Percentiles rank a stretch among this genome's conserved stretches.
Conservation (phyloP, 768 basidiomycete species). For the Mycena indigotica region DNA sequence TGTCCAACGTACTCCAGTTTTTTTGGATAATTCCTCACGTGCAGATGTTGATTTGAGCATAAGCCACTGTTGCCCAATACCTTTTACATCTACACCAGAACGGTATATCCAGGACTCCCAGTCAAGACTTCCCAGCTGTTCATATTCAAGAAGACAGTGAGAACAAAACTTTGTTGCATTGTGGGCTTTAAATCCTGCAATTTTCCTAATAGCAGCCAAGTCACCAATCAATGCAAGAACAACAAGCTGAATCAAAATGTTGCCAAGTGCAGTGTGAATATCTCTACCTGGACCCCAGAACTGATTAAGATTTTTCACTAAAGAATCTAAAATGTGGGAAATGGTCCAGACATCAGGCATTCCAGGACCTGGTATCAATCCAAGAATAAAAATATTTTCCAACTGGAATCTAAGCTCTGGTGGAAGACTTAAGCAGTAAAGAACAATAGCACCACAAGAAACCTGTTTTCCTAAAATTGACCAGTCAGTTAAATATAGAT, state of each 20-base stretch:
- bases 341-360: background rate
- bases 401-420: background rate
- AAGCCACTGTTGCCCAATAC: background rate
- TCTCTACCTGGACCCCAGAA: background rate
- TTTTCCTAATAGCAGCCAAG: background rate
- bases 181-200: background rate
- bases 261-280: background rate
- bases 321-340: background rate
- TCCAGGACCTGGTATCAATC: background rate
- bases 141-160: background rate
- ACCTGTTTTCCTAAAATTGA: slow-evolving; percentile 8
- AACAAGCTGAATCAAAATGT: background rate
- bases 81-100: background rate
- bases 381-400: background rate
- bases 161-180: background rate
- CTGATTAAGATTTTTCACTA: background rate
- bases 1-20: background rate
- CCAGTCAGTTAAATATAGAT: background rate
- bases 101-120: background rate
- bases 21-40: background rate
- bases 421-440: slow-evolving; percentile 3
- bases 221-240: background rate
- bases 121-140: background rate
- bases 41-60: background rate
- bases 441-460: background rate